Percentiles rank a stretch among this genome's conserved stretches.
Conservation (phyloP, 1,284 basidiomycete species). For the Hemileia vastatrix region DNA sequence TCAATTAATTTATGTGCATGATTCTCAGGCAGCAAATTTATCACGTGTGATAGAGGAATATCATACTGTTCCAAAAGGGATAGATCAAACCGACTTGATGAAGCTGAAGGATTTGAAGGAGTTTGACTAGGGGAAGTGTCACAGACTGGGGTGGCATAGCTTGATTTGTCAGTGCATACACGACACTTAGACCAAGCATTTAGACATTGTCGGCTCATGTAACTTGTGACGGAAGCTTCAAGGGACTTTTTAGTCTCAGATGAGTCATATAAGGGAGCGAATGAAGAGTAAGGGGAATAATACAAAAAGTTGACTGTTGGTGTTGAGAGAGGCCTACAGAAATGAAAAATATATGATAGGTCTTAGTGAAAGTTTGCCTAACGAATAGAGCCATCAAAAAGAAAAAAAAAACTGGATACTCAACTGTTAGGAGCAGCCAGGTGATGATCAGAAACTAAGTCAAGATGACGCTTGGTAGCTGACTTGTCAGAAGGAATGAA, state of each 20-base stretch:
- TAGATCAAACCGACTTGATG: too few relatives aligned
- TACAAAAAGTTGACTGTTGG: slow-evolving; percentile 12
- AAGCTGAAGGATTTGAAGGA: background rate
- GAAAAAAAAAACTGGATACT: background rate
- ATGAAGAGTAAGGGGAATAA: slow-evolving; percentile 23
- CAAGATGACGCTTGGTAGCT: background rate
- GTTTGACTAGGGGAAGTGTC: background rate
- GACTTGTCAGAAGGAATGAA: background rate
- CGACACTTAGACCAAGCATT: slow-evolving; percentile 2
- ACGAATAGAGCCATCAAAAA: background rate
- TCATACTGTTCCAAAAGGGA: too few relatives aligned
- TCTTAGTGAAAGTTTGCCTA: background rate
- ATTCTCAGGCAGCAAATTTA: background rate
- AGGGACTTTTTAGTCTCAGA: slow-evolving; percentile 5
- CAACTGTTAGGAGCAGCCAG: slow-evolving; percentile 11
- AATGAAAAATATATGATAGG: background rate
- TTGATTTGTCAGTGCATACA: background rate
- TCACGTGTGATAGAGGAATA: background rate
- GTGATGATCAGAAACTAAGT: background rate
- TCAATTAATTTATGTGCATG: background rate
- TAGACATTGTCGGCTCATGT: slow-evolving; percentile 7
- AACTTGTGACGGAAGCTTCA: slow-evolving; percentile 1
- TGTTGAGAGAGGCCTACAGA: too few relatives aligned
- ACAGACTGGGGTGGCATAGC: background rate
- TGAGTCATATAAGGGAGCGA: slow-evolving; percentile 20